Conservation (phyloP, 2,329 filamentous ascomycete species). For the Grosmannia huntii region DNA sequence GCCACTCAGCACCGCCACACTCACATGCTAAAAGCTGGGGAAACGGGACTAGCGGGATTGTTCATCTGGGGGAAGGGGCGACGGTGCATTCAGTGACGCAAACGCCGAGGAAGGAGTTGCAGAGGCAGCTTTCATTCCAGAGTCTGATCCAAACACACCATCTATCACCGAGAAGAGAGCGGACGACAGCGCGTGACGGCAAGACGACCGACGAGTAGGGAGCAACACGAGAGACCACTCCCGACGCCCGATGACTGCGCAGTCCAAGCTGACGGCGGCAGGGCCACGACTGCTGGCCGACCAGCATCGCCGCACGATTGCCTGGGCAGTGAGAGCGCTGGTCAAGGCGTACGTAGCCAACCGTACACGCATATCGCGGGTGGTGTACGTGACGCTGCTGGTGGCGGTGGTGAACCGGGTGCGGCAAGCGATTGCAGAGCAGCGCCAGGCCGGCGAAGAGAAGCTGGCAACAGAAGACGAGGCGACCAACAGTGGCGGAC, state of each 20-base stretch:
- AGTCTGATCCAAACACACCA: too few relatives aligned
- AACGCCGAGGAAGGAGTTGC: too few relatives aligned
- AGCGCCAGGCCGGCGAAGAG: constrained; percentile 73
- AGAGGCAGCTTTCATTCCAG: too few relatives aligned
- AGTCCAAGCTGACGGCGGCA: constrained; percentile 48
- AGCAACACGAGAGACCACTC: too few relatives aligned
- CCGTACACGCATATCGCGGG: constrained; percentile 70
- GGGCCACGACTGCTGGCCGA: constrained; percentile 29
- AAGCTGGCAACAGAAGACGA: not conserved
- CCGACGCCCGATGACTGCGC: constrained; percentile 29
- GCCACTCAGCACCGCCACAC: not conserved
- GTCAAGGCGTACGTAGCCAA: constrained; percentile 64
- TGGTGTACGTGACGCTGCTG: constrained; percentile 71
- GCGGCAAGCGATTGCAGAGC: constrained; percentile 57
- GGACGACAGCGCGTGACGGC: too few relatives aligned
- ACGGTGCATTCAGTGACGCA: too few relatives aligned
- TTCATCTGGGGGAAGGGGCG: too few relatives aligned
- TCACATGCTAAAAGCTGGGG: not conserved
- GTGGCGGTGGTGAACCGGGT: constrained; percentile 75
- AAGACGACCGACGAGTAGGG: too few relatives aligned
- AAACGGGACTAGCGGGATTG: not conserved
- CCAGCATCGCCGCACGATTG: constrained; percentile 48
- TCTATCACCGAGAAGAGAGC: too few relatives aligned
- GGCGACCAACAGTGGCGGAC: not conserved
- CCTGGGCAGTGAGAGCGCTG: constrained; percentile 51